Base-by-base conservation (phyloP, 441 rosid species). In the Rhodomyrtus psidioides region DNA sequence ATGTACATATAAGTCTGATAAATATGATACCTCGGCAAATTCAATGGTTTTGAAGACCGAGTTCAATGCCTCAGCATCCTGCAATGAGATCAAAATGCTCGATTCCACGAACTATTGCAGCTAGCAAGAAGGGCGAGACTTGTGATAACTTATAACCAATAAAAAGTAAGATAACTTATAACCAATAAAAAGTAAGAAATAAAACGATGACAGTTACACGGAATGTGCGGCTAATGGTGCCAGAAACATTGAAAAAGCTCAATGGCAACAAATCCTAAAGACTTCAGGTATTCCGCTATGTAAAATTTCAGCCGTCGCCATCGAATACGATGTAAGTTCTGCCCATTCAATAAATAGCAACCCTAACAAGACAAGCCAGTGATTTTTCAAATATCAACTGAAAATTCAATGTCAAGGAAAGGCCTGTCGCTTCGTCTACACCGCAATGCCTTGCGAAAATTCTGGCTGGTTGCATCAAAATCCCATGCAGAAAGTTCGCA, bases 361-460 rank as follows among this genome's bases (percentile, higher is more conserved):
- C 57, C 86, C 83, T 51, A 88, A 90, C 84, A 83, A 83, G 53
- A 81, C 89, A 84, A 82, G 90, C 88, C 65, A 85, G 83, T 46
- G 56, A 44, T 82, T 79, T 87, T 86, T 85, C 55, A 23, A 49
- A 51, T 85, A 85, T 87, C 88, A 86, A 88, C 83, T 60, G 86
- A 70, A 86, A 86, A 81, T 88, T 86, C 87, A 83, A 76, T 62
- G 58, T 42, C 85, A 84, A 87, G 83, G 87, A 39, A 85, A 81
- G 84, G 28, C 42, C 62, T 58, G 21, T 82, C 83, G 89, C 87
- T 84, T 85, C 88, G 81, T 84, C 83, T 8, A 76, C 81, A 86
- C 70, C 56, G 53, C 85, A 82, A 83, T 83, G 92, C 87, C 90
- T 51, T 85, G 86, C 83, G 85, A 89, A 92, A 90, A 89, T 85